Evolutionary conservation across 169 alveolate genomes (phyloP).

Genomic region (Plasmodium vinckei): DNA sequence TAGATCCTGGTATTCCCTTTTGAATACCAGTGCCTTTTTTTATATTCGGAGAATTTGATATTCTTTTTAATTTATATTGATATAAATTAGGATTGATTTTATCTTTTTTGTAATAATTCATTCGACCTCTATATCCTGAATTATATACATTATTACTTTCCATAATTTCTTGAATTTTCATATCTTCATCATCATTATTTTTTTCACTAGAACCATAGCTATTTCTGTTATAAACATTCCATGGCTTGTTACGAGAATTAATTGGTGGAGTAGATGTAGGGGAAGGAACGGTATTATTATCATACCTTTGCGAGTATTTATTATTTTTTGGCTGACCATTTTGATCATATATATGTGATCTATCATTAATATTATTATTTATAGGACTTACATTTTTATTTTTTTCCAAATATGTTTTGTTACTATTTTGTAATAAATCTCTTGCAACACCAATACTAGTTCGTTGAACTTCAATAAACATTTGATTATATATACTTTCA

Average conservation of each 20-base stretch:
- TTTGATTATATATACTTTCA: constrained; percentile 67
- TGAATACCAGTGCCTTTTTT: not conserved
- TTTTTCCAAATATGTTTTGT: constrained; percentile 35
- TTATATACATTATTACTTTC: constrained; percentile 39
- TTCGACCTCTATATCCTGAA: not conserved
- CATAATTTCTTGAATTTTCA: constrained; percentile 59
- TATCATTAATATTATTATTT: not conserved
- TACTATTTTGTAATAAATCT: constrained; percentile 32
- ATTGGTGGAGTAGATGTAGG: too few relatives aligned
- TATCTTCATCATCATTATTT: constrained; percentile 55
- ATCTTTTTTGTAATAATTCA: constrained; percentile 55
- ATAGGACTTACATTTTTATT: constrained; percentile 14
- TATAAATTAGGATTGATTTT: constrained; percentile 8
- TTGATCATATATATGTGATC: constrained; percentile 3
- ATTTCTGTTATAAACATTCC: constrained; percentile 74
- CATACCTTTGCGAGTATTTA: not conserved
- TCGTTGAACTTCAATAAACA: constrained; percentile 64
- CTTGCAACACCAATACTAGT: constrained; percentile 34
- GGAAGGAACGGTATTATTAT: not conserved
- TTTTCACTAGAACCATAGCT: not conserved
- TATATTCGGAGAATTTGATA: not conserved
- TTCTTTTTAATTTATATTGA: constrained; percentile 23
- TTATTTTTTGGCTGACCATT: not conserved
- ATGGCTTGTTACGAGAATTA: constrained; percentile 18
- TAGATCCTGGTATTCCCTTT: too few relatives aligned